Conservation (phyloP, 2,329 filamentous ascomycete genomes). For the Pyrenophora tritici-repentis region DNA sequence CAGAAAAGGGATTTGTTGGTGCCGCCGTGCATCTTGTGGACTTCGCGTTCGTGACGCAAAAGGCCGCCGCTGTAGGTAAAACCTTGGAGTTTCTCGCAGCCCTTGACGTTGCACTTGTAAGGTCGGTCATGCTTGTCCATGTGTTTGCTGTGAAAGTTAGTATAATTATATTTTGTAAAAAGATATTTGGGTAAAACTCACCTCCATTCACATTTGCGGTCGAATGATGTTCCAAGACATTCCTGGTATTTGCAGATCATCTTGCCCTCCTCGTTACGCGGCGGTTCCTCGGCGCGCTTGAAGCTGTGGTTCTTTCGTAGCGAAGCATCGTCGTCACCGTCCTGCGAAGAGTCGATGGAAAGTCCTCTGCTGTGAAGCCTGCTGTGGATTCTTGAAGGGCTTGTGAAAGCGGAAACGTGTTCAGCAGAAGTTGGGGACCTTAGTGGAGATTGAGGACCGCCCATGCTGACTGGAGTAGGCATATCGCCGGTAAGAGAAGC, state of each 20-base stretch:
- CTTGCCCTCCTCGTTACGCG: constrained; percentile 71
- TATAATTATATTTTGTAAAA: constrained; percentile 19
- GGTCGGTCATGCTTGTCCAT: constrained; percentile 98
- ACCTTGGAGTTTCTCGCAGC: constrained; percentile 87
- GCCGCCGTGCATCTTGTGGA: constrained; percentile 87
- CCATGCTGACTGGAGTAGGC: constrained; percentile 45
- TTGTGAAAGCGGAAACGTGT: constrained; percentile 27
- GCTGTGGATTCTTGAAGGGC: constrained; percentile 15
- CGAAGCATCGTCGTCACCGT: constrained; percentile 37
- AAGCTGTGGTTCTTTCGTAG: constrained; percentile 46
- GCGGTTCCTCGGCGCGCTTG: constrained; percentile 56
- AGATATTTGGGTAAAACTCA: constrained; percentile 56
- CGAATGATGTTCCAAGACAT: constrained; percentile 73
- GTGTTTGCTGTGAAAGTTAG: constrained; percentile 71
- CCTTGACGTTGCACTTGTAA: constrained; percentile 81
- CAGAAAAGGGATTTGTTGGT: constrained; percentile 88
- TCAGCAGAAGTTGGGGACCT: constrained; percentile 33
- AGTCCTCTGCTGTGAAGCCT: constrained; percentile 16
- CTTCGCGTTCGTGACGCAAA: constrained; percentile 87
- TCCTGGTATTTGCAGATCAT: constrained; percentile 72
- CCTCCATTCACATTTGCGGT: constrained; percentile 92
- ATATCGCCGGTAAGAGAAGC: constrained; percentile 37
- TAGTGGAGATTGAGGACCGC: constrained; percentile 34
- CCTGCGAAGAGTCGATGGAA: constrained; percentile 40
- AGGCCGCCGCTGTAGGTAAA: constrained; percentile 96